Evolutionary conservation across 2,329 filamentous ascomycete species (phyloP), one percentile per base, ranked within the genome.

Genomic region (Teratosphaeria epicoccoides): DNA sequence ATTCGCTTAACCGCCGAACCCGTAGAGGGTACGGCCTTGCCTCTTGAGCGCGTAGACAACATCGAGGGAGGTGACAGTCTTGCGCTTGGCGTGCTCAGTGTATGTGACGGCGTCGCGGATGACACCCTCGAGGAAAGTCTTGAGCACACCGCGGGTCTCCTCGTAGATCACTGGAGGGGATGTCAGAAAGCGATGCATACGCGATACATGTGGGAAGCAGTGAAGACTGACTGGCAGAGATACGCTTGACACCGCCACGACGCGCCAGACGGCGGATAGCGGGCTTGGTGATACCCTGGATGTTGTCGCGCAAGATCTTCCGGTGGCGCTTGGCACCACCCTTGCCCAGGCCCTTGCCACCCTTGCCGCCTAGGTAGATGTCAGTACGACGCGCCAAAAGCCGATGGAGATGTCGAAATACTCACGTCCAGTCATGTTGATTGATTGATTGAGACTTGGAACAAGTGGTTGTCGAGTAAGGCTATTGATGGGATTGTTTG

Each of bases 231-330:
- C 84, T 94, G 72, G 90, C 90, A 68, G 89, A 95, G 70, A 96
- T 96, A 95, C 90, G 90, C 88, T 96, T 96, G 82, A 96, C 90
- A 90, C 90, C 90, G 76, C 90, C 90, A 93, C 90, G 89, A 78
- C 90, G 90, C 62, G 90, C 90, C 73, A 96, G 89, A 94, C 90
- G 90, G 69, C 90, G 86, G 76, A 96, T 96, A 68, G 90, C 90
- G 67, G 90, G 90, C 87, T 96, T 96, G 70, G 90, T 96, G 72
- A 96, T 96, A 78, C 90, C 90, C 80, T 96, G 90, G 71, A 96
- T 96, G 87, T 95, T 96, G 86, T 95, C 90, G 77, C 90, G 88
- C 75, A 96, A 82, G 80, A 96, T 96, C 87, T 96, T 96, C 70
- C 91, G 85, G 79, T 96, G 90, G 77, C 90, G 90, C 87, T 96